Base-by-base conservation (phyloP, 768 basidiomycete species). In the Tylopilus subfusipes region DNA sequence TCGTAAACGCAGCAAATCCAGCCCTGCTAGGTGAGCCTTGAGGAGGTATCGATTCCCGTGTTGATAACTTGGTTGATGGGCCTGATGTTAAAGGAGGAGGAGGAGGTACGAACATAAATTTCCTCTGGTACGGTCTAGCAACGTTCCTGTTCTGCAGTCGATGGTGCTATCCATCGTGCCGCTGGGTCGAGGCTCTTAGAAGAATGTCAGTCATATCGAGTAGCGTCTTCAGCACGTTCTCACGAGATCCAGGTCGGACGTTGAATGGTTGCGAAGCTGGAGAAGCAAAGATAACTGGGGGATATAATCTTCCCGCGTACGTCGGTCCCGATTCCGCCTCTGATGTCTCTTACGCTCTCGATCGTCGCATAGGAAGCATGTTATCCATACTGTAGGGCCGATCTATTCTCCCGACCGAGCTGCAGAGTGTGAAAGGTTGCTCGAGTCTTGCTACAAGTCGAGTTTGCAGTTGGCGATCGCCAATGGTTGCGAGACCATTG, bases 331-430 rank as follows among this genome's bases (percentile, higher is more conserved):
- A 39, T 11, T 19, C 27, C 47, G 52, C 16, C 42, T n/a, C 38
- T 30, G 19, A 42, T n/a, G 4, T 44, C 21, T 48, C 50, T 52
- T 21, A 46, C 38, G 21, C 14, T 29, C 21, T 30, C 29, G 6
- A 50, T 43, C n/a, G 19, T 8, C 38, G 44, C 14, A 46, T 58
- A 89, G 90, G 34, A 78, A 79, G 34, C 77, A 86, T 64, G 76
- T 93, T 54, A 89, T 93, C 39, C 91, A 93, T 62, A 78, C 91
- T 4, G 91, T 93, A 16, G 91, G 91, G 12, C 91, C 91, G 0
- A 68, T 88, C 1, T 91, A 67, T 66, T 75, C 74, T 5, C 52
- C 61, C 3, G 53, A 59, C 1, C 70, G 76, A 25, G 69, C 68
- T 34, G 76, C 78, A 39, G 68, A 66, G 25, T 80, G 78, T 50